Evolutionary conservation across 2,329 filamentous ascomycete genomes (phyloP).

Genomic region (Fusarium heterosporum): DNA sequence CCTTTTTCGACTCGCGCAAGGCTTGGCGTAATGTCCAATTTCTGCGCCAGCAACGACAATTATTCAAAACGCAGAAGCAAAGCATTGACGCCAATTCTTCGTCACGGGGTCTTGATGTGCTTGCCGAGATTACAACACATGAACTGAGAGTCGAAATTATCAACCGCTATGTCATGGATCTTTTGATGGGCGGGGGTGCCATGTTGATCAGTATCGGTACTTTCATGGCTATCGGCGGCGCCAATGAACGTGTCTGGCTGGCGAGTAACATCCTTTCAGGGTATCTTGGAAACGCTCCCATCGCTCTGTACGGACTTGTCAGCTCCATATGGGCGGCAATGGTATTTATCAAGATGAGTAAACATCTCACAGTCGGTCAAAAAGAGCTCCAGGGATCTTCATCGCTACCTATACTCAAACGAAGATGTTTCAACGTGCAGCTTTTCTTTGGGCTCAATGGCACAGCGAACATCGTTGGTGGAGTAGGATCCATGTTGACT

Average conservation of each 20-base stretch:
- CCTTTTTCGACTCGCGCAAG: slow-evolving; percentile 57
- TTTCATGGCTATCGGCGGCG: slow-evolving; percentile 65
- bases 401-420: slow-evolving; percentile 48
- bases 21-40: slow-evolving; percentile 61
- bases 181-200: slow-evolving; percentile 61
- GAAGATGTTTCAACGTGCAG: slow-evolving; percentile 54
- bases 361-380: slow-evolving; percentile 50
- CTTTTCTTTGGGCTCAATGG: slow-evolving; percentile 60
- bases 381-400: slow-evolving; percentile 44
- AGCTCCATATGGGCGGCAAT: slow-evolving; percentile 62
- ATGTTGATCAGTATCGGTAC: slow-evolving; percentile 64
- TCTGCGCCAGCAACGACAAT: slow-evolving; percentile 56
- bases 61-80: slow-evolving; percentile 45
- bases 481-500: slow-evolving; percentile 62
- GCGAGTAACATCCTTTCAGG: slow-evolving; percentile 66
- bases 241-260: slow-evolving; percentile 54
- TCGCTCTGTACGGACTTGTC: slow-evolving; percentile 61
- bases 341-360: slow-evolving; percentile 55
- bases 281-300: slow-evolving; percentile 65
- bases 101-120: slow-evolving; percentile 48
- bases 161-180: slow-evolving; percentile 64
- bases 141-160: slow-evolving; percentile 64
- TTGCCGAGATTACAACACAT: slow-evolving; percentile 59
- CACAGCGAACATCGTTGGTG: slow-evolving; percentile 59
- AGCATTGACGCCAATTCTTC: slow-evolving; percentile 14